These are phyloP conservation scores for Infundibulicybe gibba DNA, from an alignment of 768 basidiomycete species.

Conservation along the genomic window DNA sequence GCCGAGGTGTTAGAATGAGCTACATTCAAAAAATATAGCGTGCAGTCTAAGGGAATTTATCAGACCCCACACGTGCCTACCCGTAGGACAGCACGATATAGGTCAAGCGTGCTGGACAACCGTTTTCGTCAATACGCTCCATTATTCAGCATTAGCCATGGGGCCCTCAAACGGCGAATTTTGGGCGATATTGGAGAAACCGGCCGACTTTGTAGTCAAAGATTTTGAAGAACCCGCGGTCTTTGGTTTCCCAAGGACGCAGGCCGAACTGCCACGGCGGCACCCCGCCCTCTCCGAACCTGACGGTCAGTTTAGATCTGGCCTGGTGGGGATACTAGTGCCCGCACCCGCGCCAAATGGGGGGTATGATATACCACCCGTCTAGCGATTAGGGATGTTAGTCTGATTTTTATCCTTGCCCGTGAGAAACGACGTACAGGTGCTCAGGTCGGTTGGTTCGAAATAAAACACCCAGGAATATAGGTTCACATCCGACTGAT, in stretches of 20 bases:
- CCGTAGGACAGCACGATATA: too few relatives aligned
- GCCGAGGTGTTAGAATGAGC: too few relatives aligned
- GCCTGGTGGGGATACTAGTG: neutral
- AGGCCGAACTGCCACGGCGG: slow-evolving; percentile 16
- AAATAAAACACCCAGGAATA: slow-evolving; percentile 15
- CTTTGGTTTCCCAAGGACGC: slow-evolving; percentile 19
- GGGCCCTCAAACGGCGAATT: slow-evolving; percentile 22
- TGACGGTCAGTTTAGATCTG: slow-evolving; percentile 19
- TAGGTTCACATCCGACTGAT: too few relatives aligned
- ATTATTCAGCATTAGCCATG: too few relatives aligned
- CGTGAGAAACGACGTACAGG: slow-evolving; percentile 8
- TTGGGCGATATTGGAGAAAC: slow-evolving; percentile 21
- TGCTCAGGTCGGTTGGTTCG: slow-evolving; percentile 9
- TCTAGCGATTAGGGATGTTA: neutral
- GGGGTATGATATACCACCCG: slow-evolving; percentile 1
- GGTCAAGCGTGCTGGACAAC: too few relatives aligned
- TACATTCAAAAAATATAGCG: too few relatives aligned
- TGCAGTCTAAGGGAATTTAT: too few relatives aligned
- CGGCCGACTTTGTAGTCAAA: slow-evolving; percentile 22
- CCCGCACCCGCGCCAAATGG: neutral
- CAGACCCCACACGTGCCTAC: too few relatives aligned
- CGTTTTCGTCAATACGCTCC: too few relatives aligned
- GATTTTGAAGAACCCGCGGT: slow-evolving; percentile 31
- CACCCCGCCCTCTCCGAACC: slow-evolving; percentile 24
- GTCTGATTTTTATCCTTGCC: too few relatives aligned